phyloP scores from a whole-genome alignment of 2,329 filamentous ascomycete genomes.

The Diaporthe vaccinii region DNA sequence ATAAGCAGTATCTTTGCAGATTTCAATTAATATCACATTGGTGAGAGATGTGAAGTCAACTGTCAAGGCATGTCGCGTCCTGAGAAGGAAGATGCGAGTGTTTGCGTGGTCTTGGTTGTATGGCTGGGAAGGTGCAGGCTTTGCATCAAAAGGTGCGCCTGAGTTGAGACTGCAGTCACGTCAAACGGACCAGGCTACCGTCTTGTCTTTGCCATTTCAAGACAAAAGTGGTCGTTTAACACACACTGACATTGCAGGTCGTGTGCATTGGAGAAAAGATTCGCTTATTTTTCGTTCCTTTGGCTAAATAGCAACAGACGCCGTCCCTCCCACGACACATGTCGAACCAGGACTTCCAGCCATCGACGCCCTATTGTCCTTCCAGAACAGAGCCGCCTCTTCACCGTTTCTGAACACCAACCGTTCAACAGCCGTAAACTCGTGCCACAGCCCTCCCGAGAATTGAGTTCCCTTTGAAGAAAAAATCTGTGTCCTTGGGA shows the following conservation, averaged over 20 bases:
- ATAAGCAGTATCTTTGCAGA: too few relatives aligned
- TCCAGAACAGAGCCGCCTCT: background rate
- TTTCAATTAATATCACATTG: background rate
- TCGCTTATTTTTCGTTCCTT: background rate
- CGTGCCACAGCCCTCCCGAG: background rate
- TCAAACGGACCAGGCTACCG: background rate
- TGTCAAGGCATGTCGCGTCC: background rate
- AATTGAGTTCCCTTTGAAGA: slow-evolving; percentile 3
- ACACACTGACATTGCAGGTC: too few relatives aligned
- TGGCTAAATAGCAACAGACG: background rate
- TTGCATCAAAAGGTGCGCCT: too few relatives aligned
- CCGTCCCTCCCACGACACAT: background rate
- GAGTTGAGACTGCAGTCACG: background rate
- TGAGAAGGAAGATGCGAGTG: background rate
- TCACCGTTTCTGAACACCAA: background rate
- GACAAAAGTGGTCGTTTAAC: too few relatives aligned
- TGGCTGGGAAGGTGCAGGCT: background rate
- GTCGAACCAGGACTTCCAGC: background rate
- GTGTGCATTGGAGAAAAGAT: background rate
- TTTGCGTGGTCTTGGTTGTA: background rate
- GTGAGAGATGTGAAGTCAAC: background rate
- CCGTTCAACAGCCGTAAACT: slow-evolving; percentile 5
- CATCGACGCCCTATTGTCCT: background rate
- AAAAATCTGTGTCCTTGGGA: background rate
- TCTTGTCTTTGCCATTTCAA: too few relatives aligned